Conservation (phyloP, 129 eudicot genomes). For the Escallonia rubra region DNA sequence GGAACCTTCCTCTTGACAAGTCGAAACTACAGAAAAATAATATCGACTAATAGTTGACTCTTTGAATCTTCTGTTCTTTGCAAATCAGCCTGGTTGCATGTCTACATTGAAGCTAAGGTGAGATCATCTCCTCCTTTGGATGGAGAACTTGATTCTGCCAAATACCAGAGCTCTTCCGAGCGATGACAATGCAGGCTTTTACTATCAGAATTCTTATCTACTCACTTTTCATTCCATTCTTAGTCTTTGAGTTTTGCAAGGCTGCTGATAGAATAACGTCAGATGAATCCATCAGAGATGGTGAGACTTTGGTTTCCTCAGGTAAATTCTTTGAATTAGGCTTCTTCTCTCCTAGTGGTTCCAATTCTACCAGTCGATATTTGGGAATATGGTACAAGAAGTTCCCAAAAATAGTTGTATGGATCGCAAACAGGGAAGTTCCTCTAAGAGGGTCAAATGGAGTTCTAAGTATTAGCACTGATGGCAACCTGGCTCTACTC, state of each 20-base stretch:
- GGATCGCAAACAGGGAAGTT: slow-evolving; percentile 12
- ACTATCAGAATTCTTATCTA: background rate
- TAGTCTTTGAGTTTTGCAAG: background rate
- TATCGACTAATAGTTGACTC: too few species aligned
- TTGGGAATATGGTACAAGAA: slow-evolving; percentile 13
- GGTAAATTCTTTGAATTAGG: background rate
- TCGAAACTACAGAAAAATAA: too few species aligned
- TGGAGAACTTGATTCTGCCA: too few species aligned
- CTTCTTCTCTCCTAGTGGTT: background rate
- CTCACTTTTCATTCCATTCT: background rate
- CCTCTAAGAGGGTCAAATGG: background rate
- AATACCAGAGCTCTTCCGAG: too few species aligned
- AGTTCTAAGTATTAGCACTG: background rate
- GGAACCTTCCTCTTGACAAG: too few species aligned
- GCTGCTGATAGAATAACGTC: background rate
- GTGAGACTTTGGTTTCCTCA: slow-evolving; percentile 2
- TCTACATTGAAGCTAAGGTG: too few species aligned
- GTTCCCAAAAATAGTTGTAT: slow-evolving; percentile 2
- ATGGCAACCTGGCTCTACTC: background rate
- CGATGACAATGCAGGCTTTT: background rate
- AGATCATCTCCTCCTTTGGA: too few species aligned
- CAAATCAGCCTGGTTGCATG: too few species aligned
- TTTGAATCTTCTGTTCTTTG: too few species aligned
- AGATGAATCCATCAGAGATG: background rate
- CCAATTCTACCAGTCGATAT: background rate